These are phyloP conservation scores for Chalciporus chontae DNA, from an alignment of 768 basidiomycete genomes.

Conservation along the genomic window DNA sequence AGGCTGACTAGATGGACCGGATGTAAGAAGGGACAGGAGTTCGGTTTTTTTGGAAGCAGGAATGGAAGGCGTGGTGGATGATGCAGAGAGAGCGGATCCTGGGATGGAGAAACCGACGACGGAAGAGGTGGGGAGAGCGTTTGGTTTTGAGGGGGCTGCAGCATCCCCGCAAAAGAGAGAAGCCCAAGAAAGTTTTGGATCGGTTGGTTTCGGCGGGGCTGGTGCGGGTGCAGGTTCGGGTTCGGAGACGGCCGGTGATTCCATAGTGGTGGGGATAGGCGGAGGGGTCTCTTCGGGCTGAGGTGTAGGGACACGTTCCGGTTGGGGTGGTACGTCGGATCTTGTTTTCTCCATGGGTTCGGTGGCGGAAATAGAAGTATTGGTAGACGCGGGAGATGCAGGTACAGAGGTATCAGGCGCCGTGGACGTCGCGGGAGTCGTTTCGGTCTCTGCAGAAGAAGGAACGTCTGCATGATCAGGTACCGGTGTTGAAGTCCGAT, in stretches of 20 bases:
- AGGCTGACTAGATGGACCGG: constrained; percentile 28
- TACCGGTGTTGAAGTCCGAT: constrained; percentile 1
- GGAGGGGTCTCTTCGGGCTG: constrained; percentile 8
- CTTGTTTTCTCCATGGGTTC: constrained; percentile 19
- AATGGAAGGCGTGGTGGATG: constrained; percentile 27
- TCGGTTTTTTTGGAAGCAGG: constrained; percentile 43
- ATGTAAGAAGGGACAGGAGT: constrained; percentile 52
- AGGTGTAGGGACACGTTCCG: constrained; percentile 12
- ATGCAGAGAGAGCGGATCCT: constrained; percentile 34
- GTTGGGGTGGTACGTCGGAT: constrained; percentile 7
- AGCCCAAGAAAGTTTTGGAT: constrained; percentile 70
- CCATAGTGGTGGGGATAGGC: not conserved
- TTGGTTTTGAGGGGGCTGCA: constrained; percentile 38
- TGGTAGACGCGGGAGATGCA: constrained; percentile 56
- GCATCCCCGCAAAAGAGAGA: constrained; percentile 57
- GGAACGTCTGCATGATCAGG: constrained; percentile 34
- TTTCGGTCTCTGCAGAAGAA: constrained; percentile 48
- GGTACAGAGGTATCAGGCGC: constrained; percentile 45
- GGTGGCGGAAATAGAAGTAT: constrained; percentile 51
- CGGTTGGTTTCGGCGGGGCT: constrained; percentile 22
- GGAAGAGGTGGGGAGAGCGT: constrained; percentile 62
- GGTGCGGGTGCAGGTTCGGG: constrained; percentile 7
- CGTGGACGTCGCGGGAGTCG: constrained; percentile 48
- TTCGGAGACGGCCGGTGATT: not conserved
- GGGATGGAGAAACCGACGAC: constrained; percentile 75